Conservation (phyloP, 768 basidiomycete species). For the Boletus huronensis region DNA sequence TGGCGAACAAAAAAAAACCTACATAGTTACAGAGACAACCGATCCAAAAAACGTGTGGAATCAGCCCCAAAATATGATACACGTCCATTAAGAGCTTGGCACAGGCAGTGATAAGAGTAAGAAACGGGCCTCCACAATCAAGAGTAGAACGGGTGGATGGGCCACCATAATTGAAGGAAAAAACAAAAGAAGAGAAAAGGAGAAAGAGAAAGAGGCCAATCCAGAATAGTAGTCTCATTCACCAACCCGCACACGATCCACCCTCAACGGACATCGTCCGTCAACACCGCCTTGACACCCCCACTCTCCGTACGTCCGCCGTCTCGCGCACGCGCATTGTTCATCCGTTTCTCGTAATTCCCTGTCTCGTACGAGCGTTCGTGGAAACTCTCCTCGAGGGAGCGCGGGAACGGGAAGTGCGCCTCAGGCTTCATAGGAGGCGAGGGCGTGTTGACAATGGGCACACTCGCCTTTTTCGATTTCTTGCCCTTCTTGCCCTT, state of each 20-base stretch:
- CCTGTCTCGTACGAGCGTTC: constrained; percentile 21
- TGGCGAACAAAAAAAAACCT: constrained; percentile 8
- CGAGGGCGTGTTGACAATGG: constrained; percentile 38
- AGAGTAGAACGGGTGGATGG: constrained; percentile 5
- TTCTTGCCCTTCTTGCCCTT: constrained; percentile 37
- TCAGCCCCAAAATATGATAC: constrained; percentile 13
- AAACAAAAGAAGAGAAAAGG: constrained; percentile 2
- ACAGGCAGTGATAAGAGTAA: constrained; percentile 11
- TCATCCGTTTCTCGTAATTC: constrained; percentile 54
- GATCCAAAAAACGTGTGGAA: constrained; percentile 11
- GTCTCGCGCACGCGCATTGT: constrained; percentile 68
- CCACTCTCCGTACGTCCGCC: constrained; percentile 84
- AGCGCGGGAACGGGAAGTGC: constrained; percentile 66
- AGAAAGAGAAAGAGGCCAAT: not conserved
- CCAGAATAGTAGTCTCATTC: constrained; percentile 13
- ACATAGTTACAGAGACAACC: constrained; percentile 27
- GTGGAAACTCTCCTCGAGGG: constrained; percentile 38
- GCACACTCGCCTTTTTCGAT: constrained; percentile 34
- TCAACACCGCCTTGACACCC: constrained; percentile 72
- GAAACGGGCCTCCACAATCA: constrained; percentile 8
- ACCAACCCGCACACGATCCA: constrained; percentile 3
- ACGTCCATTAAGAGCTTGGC: constrained; percentile 18
- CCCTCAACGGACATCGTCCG: constrained; percentile 34
- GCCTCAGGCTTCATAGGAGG: constrained; percentile 30
- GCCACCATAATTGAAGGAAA: constrained; percentile 8